Evolutionary conservation across 371 early-diverging fungal species (phyloP), one percentile per base, ranked within the genome.

Genomic region (Lichtheimia ornata): DNA sequence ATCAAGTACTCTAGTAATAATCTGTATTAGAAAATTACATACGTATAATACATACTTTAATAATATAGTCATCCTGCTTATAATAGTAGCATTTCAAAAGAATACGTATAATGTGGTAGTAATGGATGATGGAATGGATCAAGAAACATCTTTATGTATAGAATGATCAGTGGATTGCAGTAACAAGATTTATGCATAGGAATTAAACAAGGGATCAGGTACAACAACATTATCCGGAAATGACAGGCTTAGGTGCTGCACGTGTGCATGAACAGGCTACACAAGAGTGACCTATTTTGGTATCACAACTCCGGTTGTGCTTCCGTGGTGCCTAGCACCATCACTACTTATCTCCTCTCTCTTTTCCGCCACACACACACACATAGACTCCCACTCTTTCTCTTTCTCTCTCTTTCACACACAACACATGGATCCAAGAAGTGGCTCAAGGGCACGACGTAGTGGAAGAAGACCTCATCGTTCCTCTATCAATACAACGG

Each of bases 241-340:
- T 70, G 91, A 11, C 97, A 97, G 61, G 86, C 91, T 59, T 91
- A 91, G 65, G 89, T 95, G 61, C 83, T 97, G 80, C 84, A 87
- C 69, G 76, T 85, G 49, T 78, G 97, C 40, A 89, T 89, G 40
- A 35, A 35, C 35, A 35, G 35, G 35, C 35, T 35, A 35, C 35
- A 35, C 35, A 35, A 35, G 11, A 11, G 11, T 35, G 35, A 35
- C 35, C 35, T 35, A 35, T 35, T 9, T 35, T 35, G 35, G 35
- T 35, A 35, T 35, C 35, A 35, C 35, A 35, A 35, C 35, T 35
- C 35, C 35, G 35, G 35, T 35, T 35, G 35, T 35, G 47, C 47
- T 22, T 47, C 47, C 66, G n/a, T 79, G 72, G 45, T 52, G 77
- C 55, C 61, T 44, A 7, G 40, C 56, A n/a, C 53, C 18, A 42